Conservation (phyloP, 192 early-diverging fungal genomes). For the Coemansia pectinata region DNA sequence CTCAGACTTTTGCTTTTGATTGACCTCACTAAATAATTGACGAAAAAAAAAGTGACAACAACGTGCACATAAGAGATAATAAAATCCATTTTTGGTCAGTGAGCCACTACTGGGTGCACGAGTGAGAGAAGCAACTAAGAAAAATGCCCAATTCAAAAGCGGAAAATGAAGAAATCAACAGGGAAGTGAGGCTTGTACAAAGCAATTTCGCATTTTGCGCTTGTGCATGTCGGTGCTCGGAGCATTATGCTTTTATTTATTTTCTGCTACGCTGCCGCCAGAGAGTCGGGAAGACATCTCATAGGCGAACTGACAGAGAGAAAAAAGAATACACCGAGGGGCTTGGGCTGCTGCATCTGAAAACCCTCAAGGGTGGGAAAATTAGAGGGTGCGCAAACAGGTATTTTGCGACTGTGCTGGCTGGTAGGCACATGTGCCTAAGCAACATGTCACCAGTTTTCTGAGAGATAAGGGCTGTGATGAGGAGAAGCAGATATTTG, state of each 20-base stretch:
- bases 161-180: neutral
- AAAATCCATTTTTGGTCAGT: neutral
- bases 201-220: neutral
- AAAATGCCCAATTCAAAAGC: neutral
- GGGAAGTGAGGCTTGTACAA: slow-evolving; percentile 2
- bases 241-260: neutral
- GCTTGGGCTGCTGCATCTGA: slow-evolving; percentile 1
- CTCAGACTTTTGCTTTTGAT: neutral
- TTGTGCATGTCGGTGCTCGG: neutral
- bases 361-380: slow-evolving; percentile 7
- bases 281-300: neutral
- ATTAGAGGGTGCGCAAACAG: neutral
- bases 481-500: neutral
- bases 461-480: neutral
- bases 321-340: neutral
- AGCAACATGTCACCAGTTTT: neutral
- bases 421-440: neutral
- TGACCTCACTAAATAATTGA: slow-evolving; percentile 1
- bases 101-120: neutral
- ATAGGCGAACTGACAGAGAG: neutral
- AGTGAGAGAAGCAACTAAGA: neutral
- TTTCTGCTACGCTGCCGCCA: neutral
- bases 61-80: neutral
- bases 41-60: neutral
- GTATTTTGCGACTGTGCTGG: neutral